Base-by-base conservation (phyloP, 179 eudicot genomes). In the Pouteria campechiana region DNA sequence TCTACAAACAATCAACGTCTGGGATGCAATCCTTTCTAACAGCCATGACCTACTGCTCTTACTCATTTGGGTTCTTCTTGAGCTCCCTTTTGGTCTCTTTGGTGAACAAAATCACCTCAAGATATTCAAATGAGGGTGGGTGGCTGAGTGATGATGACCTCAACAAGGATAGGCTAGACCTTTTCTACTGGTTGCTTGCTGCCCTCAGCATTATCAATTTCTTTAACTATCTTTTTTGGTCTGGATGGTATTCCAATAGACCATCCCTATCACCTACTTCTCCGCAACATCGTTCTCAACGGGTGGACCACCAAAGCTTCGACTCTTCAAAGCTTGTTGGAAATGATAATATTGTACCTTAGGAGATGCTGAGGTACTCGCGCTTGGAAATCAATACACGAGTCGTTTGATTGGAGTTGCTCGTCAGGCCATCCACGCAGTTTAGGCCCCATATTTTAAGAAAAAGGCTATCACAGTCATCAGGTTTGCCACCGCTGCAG, bases 131-230 rank as follows among this genome's bases (percentile, higher is more conserved):
- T 9, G 44, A 40, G 0, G 46, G 52, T 12, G 94, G 98, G 0
- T 92, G 99, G 99, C 49, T 92, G 4, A 55, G 85, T 60, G 68
- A 77, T 5, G 87, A 79, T 60, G 82, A 90, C 52, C 72, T 92
- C 31, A 77, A 92, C 50, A 63, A 64, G 30, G 94, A 82, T 35
- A 67, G 79, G 49, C 52, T 92, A 10, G 99, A 92, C 53, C 60
- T 75, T 33, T 82, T 92, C 41, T 92, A 87, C 33, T 92, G 99
- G 99, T 23, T 92, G 21, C 54, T 92, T 9, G 96, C 94, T 46
- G 74, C 55, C 17, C 64, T 92, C 2, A 82, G 96, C 55, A 21
- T 83, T n/a, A 17, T 79, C 27, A 87, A 87, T 44, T 92, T 87
- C 75, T 61, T 87, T 34, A 72, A 75, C 46, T 92, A 77, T 48